Evolutionary conservation across 257 asterid genomes (phyloP), one percentile per base, ranked within the genome.

Genomic region (Nicotiana obtusifolia): DNA sequence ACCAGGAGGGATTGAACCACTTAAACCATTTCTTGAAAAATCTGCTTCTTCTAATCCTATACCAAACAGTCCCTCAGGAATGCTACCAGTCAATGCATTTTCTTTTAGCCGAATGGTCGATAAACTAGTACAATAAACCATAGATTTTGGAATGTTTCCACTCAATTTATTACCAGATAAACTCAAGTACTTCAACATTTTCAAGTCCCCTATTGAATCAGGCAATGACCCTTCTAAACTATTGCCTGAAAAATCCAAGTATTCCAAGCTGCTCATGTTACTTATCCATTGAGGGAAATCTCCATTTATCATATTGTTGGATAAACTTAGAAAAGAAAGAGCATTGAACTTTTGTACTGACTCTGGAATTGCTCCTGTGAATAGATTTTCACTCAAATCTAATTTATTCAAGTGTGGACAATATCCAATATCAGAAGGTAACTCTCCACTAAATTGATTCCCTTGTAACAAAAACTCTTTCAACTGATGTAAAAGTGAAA

Each of bases 271-370:
- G 82, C 68, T 83, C 85, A 91, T 52, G 24, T 85, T 84, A 8
- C 85, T 81, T 64, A 94, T 88, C 98, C 98, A 93, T 22, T 67
- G 84, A 76, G 99, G 99, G 82, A 95, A 93, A 17, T 83, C 91
- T 64, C 98, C 99, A 65, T 80, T 75, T 37, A 95, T 68, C 59
- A 86, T 30, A 59, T 95, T 95, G 64, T 86, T 84, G 20, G 93
- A 85, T 33, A 91, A 61, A 77, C 89, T 85, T 19, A 96, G 80
- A 71, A 78, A 81, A 1, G 22, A 66, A 61, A 94, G 90, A 15
- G 80, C 82, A 3, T 82, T 88, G 5, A 93, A 89, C 85, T 49
- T 83, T 57, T 89, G 93, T 33, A 94, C 41, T 19, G 98, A 90
- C 22, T 76, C 86, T 2, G 99, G 97, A 35, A 92, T 44, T 24